phyloP scores from a whole-genome alignment of 805 yeast genomes.

The Blastobotrys robertii region DNA sequence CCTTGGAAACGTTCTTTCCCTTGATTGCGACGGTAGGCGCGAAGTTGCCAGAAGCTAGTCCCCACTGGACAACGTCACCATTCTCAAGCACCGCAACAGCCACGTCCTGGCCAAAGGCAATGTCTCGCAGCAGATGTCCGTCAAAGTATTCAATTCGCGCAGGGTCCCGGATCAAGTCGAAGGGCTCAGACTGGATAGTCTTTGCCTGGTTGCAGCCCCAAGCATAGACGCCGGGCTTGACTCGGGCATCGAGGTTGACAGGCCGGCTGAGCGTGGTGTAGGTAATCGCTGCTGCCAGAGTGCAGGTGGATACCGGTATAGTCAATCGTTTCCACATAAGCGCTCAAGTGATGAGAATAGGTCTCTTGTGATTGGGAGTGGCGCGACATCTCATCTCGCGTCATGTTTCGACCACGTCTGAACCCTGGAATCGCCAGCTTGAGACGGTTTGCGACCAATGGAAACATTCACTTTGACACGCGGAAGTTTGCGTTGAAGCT shows the following conservation, averaged over 20 bases:
- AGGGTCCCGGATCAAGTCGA: slow-evolving; percentile 39
- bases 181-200: slow-evolving; percentile 25
- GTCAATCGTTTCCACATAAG: slow-evolving; percentile 1
- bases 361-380: not conserved
- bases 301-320: too few relatives aligned
- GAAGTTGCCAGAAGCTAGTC: slow-evolving; percentile 29
- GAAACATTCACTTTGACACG: slow-evolving; percentile 58
- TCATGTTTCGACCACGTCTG: too few relatives aligned
- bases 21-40: slow-evolving; percentile 29
- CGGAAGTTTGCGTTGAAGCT: slow-evolving; percentile 60
- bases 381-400: too few relatives aligned
- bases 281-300: too few relatives aligned
- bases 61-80: slow-evolving; percentile 74
- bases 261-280: too few relatives aligned
- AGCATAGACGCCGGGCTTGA: slow-evolving; percentile 47
- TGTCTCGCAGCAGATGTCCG: slow-evolving; percentile 44
- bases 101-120: slow-evolving; percentile 39
- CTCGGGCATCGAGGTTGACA: too few relatives aligned
- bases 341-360: not conserved
- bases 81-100: slow-evolving; percentile 50
- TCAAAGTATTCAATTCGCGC: slow-evolving; percentile 56
- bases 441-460: not conserved
- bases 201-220: slow-evolving; percentile 49
- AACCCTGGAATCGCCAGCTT: too few relatives aligned
- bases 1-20: slow-evolving; percentile 37